These are phyloP conservation scores for Salix viminalis DNA, from an alignment of 345 rosid genomes.

Conservation along the genomic window DNA sequence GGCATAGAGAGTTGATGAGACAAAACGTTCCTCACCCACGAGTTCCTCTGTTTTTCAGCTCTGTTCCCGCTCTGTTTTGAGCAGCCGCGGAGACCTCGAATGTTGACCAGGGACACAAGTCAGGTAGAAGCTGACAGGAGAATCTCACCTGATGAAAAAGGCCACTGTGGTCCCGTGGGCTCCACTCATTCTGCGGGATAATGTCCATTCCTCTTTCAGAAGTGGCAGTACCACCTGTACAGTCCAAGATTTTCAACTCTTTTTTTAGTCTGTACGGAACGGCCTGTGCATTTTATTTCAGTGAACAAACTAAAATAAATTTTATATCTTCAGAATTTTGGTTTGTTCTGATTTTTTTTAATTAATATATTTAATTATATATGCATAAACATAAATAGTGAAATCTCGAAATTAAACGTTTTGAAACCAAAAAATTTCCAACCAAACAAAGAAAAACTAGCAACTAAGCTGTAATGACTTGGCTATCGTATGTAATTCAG, in stretches of 20 bases:
- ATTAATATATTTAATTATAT: too few species aligned
- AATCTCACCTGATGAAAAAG: slow-evolving; percentile 13
- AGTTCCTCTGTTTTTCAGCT: background rate
- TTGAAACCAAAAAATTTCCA: too few species aligned
- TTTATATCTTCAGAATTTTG: too few species aligned
- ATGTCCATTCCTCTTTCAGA: too few species aligned
- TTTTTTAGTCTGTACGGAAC: too few species aligned
- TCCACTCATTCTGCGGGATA: background rate
- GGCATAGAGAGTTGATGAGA: background rate
- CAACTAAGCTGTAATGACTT: background rate
- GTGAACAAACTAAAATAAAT: too few species aligned
- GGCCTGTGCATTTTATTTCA: too few species aligned
- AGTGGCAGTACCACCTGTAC: background rate
- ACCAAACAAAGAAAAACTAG: background rate
- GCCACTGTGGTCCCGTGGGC: background rate
- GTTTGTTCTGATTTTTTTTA: too few species aligned
- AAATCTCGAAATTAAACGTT: too few species aligned
- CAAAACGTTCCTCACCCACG: background rate
- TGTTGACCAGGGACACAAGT: background rate
- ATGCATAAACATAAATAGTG: too few species aligned
- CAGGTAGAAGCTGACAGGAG: background rate
- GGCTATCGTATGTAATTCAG: too few species aligned
- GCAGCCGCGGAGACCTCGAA: background rate
- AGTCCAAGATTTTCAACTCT: too few species aligned
- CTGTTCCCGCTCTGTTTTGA: background rate